Conservation (phyloP, 306 rosid genomes). For the Cucumis sativus region DNA sequence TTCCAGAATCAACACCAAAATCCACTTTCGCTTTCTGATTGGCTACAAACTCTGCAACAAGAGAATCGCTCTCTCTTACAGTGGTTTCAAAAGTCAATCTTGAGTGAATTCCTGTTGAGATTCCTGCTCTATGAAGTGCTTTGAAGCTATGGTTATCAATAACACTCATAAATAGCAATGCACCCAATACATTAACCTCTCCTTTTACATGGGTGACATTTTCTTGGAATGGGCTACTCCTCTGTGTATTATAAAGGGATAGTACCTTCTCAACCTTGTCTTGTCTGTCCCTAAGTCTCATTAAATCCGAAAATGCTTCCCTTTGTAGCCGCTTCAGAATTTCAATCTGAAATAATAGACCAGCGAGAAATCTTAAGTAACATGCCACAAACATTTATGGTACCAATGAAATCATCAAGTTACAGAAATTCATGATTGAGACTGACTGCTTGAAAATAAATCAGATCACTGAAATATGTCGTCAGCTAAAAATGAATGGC, state of each 20-base stretch:
- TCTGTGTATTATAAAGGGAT: slow-evolving; percentile 53
- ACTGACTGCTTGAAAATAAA: background rate
- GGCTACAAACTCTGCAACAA: slow-evolving; percentile 59
- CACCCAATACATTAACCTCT: slow-evolving; percentile 58
- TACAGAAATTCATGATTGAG: background rate
- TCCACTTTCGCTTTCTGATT: slow-evolving; percentile 24
- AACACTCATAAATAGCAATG: slow-evolving; percentile 28
- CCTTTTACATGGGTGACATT: slow-evolving; percentile 48
- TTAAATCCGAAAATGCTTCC: slow-evolving; percentile 78
- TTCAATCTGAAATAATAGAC: slow-evolving; percentile 43
- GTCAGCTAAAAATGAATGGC: background rate
- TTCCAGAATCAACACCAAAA: slow-evolving; percentile 21
- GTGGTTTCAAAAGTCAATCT: slow-evolving; percentile 65
- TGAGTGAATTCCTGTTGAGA: slow-evolving; percentile 52
- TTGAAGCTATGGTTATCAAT: slow-evolving; percentile 30
- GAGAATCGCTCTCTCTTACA: slow-evolving; percentile 34
- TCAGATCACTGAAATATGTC: background rate
- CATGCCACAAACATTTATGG: background rate
- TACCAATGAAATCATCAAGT: background rate
- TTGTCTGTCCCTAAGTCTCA: slow-evolving; percentile 84
- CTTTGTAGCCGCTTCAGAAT: slow-evolving; percentile 80
- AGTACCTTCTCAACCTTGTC: slow-evolving; percentile 67
- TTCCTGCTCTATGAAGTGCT: slow-evolving; percentile 34
- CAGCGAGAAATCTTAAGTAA: slow-evolving; percentile 1
- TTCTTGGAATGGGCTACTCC: slow-evolving; percentile 66